phyloP scores from a whole-genome alignment of 2,329 filamentous ascomycete genomes.

The Coleophoma cylindrospora region DNA sequence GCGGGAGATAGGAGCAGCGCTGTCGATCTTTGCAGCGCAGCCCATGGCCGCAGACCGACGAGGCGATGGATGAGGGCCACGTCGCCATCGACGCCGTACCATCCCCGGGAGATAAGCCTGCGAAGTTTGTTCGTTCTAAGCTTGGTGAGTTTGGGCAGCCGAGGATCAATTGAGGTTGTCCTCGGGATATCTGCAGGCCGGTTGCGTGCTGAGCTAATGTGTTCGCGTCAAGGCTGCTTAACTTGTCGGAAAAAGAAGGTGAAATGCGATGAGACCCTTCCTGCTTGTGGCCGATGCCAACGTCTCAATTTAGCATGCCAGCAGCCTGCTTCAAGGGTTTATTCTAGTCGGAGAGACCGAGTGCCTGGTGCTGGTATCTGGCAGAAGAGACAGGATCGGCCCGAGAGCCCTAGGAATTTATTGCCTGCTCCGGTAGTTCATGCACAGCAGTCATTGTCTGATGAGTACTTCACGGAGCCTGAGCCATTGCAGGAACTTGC shows the following conservation, averaged over 20 bases:
- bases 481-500: background rate
- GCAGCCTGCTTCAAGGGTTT: conserved; percentile 3
- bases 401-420: background rate
- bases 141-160: background rate
- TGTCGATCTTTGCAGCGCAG: too few relatives aligned
- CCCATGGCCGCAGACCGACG: background rate
- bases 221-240: conserved; percentile 1
- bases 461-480: background rate
- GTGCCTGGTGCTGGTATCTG: background rate
- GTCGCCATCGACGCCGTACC: background rate
- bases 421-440: background rate
- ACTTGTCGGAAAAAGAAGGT: conserved; percentile 7
- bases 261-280: conserved; percentile 4
- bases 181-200: too few relatives aligned
- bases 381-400: background rate
- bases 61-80: background rate
- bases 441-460: background rate
- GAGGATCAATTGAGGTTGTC: background rate
- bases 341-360: background rate
- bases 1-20: too few relatives aligned
- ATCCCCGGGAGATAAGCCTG: background rate
- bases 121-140: background rate
- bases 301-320: conserved; percentile 2
- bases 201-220: background rate
- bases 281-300: background rate